A percentile compares a stretch with the other conserved stretches of the same genome.
phyloP scores from a whole-genome alignment of 116 monocot genomes.

The Posidonia oceanica region DNA sequence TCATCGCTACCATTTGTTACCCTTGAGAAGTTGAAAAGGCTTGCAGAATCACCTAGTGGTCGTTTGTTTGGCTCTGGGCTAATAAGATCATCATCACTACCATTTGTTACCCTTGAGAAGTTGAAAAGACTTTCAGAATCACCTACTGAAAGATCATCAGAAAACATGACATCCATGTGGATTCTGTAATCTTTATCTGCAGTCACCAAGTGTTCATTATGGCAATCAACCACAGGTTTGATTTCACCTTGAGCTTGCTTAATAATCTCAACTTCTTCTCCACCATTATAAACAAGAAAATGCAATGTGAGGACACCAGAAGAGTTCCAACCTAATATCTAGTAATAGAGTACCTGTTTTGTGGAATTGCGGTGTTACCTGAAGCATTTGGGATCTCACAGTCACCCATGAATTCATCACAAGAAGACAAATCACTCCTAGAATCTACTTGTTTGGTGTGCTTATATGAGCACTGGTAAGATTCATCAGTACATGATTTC shows the following conservation, averaged over 20 bases:
- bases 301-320: not conserved
- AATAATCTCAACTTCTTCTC: constrained; percentile 4
- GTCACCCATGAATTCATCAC: not conserved
- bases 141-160: not conserved
- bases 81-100: not conserved
- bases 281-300: constrained; percentile 6
- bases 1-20: too few species aligned
- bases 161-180: too few species aligned
- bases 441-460: not conserved
- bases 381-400: not conserved
- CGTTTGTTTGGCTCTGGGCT: not conserved
- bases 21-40: not conserved
- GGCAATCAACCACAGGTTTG: not conserved
- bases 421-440: constrained; percentile 2
- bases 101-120: not conserved
- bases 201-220: not conserved
- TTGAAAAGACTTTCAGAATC: not conserved
- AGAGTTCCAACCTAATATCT: not conserved
- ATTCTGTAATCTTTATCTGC: not conserved
- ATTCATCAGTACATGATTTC: not conserved
- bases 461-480: constrained; percentile 3
- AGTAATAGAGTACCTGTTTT: not conserved
- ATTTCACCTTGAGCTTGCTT: not conserved
- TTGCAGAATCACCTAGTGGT: not conserved
- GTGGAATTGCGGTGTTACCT: not conserved